Evolutionary conservation across 306 rosid genomes (phyloP).

Genomic region (Cicer arietinum): DNA sequence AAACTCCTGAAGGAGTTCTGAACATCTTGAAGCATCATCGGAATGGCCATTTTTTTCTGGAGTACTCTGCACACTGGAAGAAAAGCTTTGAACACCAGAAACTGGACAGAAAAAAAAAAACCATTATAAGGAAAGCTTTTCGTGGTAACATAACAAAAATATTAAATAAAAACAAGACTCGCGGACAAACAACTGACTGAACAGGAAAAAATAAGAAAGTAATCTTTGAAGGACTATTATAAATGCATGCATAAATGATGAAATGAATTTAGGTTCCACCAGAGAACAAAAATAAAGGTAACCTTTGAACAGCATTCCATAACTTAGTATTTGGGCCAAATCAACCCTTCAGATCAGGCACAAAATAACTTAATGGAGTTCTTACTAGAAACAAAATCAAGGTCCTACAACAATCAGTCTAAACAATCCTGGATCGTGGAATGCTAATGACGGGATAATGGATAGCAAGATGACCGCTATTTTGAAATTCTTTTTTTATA

Average conservation of each 20-base stretch:
- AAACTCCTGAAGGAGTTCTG: conserved; percentile 80
- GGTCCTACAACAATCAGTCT: conserved; percentile 6
- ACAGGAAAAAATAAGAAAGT: conserved; percentile 26
- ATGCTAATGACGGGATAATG: neutral
- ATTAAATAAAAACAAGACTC: conserved; percentile 27
- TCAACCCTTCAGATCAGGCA: conserved; percentile 29
- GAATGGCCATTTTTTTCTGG: conserved; percentile 88
- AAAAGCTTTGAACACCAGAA: conserved; percentile 86
- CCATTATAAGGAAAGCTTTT: conserved; percentile 39
- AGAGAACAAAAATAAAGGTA: conserved; percentile 16
- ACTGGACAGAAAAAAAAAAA: conserved; percentile 55
- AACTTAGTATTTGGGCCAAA: conserved; percentile 5
- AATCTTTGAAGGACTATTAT: conserved; percentile 22
- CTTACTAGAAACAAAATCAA: neutral
- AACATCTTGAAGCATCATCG: conserved; percentile 84
- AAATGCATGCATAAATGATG: conserved; percentile 26
- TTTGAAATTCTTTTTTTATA: neutral
- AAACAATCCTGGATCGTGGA: neutral
- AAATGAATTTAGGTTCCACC: conserved; percentile 37
- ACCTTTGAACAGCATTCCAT: conserved; percentile 4
- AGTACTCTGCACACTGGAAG: conserved; percentile 90
- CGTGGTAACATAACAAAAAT: conserved; percentile 27
- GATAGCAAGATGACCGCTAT: neutral
- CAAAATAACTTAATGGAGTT: conserved; percentile 14
- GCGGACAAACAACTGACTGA: conserved; percentile 16